Conservation (phyloP, 2,329 filamentous ascomycete species). For the Alternaria arborescens region DNA sequence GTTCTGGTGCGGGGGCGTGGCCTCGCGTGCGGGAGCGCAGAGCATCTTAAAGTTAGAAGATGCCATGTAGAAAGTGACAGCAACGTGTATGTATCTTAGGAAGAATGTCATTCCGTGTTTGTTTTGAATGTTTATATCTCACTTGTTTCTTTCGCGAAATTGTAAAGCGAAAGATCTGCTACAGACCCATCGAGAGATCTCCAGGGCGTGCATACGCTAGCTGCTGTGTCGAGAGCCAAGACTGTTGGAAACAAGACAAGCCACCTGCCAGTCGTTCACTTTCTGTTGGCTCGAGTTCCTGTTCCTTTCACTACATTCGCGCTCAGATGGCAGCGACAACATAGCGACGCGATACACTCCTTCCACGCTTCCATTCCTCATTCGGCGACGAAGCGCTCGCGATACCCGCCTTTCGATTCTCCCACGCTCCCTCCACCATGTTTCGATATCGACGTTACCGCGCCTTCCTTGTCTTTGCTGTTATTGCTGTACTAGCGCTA, state of each 20-base stretch:
- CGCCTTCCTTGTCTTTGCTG: constrained; percentile 65
- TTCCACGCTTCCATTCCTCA: constrained; percentile 9
- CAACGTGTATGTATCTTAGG: not conserved
- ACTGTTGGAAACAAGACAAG: constrained; percentile 25
- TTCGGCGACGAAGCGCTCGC: constrained; percentile 20
- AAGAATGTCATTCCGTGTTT: not conserved
- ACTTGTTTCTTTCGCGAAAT: not conserved
- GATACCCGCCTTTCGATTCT: constrained; percentile 12
- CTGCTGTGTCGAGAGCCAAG: constrained; percentile 31
- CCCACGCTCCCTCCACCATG: constrained; percentile 52
- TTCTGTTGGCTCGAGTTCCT: constrained; percentile 1
- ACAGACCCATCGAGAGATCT: constrained; percentile 13
- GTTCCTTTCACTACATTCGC: constrained; percentile 12
- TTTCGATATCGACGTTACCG: constrained; percentile 69
- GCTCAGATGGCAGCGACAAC: constrained; percentile 31
- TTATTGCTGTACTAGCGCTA: constrained; percentile 63
- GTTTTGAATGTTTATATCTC: not conserved
- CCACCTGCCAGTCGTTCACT: constrained; percentile 3
- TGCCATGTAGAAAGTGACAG: constrained; percentile 6
- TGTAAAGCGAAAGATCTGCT: constrained; percentile 1
- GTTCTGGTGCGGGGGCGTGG: constrained; percentile 20
- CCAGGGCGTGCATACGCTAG: constrained; percentile 27
- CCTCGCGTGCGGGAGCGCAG: constrained; percentile 4
- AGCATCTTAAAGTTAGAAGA: not conserved
- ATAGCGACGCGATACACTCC: constrained; percentile 10